These are phyloP conservation scores for Seminavis robusta DNA, from an alignment of 108 stramenopile genomes.

Conservation along the genomic window DNA sequence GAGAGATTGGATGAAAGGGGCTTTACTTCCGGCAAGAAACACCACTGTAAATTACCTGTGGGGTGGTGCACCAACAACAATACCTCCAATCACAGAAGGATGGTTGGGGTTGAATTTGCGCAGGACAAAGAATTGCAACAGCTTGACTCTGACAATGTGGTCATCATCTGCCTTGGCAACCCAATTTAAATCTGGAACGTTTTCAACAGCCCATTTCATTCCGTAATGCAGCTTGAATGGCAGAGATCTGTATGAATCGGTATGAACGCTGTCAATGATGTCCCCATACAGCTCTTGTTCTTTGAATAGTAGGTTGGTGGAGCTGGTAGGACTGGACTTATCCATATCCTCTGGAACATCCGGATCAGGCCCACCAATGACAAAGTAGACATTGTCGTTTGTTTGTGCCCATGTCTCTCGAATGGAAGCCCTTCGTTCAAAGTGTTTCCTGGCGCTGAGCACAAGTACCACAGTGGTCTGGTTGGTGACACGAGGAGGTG, in stretches of 20 bases:
- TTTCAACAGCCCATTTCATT: conserved; percentile 24
- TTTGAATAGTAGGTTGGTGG: too few relatives aligned
- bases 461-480: too few relatives aligned
- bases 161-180: conserved; percentile 52
- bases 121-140: conserved; percentile 12
- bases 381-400: conserved; percentile 31
- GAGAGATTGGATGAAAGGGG: too few relatives aligned
- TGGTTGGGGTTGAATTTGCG: conserved; percentile 20
- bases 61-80: too few relatives aligned
- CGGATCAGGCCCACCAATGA: conserved; percentile 22
- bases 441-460: conserved; percentile 22
- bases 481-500: too few relatives aligned
- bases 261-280: conserved; percentile 24
- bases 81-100: conserved; percentile 38
- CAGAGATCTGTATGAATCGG: conserved; percentile 26
- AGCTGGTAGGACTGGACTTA: too few relatives aligned
- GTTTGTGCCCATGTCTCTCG: conserved; percentile 41
- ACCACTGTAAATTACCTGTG: too few relatives aligned
- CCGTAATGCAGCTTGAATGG: conserved; percentile 31
- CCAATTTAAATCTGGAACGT: conserved; percentile 27
- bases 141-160: conserved; percentile 17
- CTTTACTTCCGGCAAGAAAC: too few relatives aligned
- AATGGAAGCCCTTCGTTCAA: conserved; percentile 28
- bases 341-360: neutral
- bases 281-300: conserved; percentile 26